Evolutionary conservation across 805 yeast species (phyloP), one percentile per base, ranked within the genome.

Genomic region (Saturnispora kantuleensis): DNA sequence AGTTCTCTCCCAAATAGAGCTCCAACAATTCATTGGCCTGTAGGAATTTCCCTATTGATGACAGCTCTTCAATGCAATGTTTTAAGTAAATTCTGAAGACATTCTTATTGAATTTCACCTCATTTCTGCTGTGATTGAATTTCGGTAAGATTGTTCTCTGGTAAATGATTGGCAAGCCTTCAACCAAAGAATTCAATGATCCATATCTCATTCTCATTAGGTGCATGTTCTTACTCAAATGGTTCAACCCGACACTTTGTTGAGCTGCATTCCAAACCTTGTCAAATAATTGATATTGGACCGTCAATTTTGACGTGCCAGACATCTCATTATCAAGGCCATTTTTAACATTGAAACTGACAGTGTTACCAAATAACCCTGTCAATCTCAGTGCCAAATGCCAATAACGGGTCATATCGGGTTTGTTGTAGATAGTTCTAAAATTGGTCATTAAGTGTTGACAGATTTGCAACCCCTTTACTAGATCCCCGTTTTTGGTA

Each of bases 21-120:
- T 57, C 52, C 29, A 64, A 53, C 36, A 64, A 8, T 9, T 47
- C 50, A 30, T 55, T 58, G 3, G 65, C 62, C 41, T 58, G 55
- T 38, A 58, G 53, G 33, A 55, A 61, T 15, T 46, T 47, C 3
- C 50, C 49, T 17, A 47, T 39, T 39, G 46, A 41, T 31, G 52
- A 55, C 11, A 58, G 47, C 41, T 51, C 48, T 16, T 46, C 39
- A 28, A 58, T 46, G 40, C 58, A 58, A 10, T 36, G 37, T 31
- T 51, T 50, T 38, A 60, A 44, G 43, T 56, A 60, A 10, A 54
- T 46, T 26, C 50, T 16, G 5, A 53, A 45, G 35, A 56, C 52
- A 33, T 50, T 48, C 33, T 53, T 52, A 15, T 50, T 39, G 1
- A 53, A 51, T 11, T 56, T 55, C 13, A 45, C 41, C 1, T 49